Evolutionary conservation across 352 stramenopile species (phyloP), one percentile per base, ranked within the genome.

Genomic region (Phytophthora hybrid): DNA sequence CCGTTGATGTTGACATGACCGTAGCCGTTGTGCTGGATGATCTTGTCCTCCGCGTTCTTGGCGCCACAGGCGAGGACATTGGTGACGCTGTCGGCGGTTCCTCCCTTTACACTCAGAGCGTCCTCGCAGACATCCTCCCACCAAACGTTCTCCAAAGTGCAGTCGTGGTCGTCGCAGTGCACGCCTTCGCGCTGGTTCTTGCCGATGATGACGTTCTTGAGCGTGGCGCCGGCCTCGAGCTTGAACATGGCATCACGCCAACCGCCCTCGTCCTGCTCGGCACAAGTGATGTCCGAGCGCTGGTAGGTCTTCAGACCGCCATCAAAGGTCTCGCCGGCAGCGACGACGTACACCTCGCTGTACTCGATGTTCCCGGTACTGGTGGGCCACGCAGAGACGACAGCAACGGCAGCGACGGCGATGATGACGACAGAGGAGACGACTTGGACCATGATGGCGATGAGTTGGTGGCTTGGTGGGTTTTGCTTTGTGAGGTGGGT

Each of bases 201-300:
- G 46, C 77, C 77, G 13, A 83, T 79, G 68, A 83, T 83, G 61
- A 76, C 77, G 54, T 83, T 83, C 77, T 83, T 78, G 58, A 83
- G 69, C 29, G 71, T 83, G 29, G 69, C 77, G 19, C 77, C 73
- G 2, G 77, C 64, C 49, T 83, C 73, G 9, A 81, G 56, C n/a
- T 68, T 67, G 67, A 83, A 83, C 55, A 83, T 64, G 52, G 77
- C 73, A 31, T 73, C 69, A 0, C 16, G n/a, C 59, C 60, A 77
- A 16, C 52, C 70, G 14, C 73, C 69, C 32, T 83, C 77, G 44
- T 54, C 54, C 51, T 83, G 73, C 34, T 65, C 68, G 4, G 68
- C 58, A 56, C 76, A 82, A 11, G 63, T 76, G 60, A 79, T 80
- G 54, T 82, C 73, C 5, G 72, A 82, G 6, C 76, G 76, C 51